Base-by-base conservation (phyloP, 2,329 filamentous ascomycete species). In the Colletotrichum sp. region DNA sequence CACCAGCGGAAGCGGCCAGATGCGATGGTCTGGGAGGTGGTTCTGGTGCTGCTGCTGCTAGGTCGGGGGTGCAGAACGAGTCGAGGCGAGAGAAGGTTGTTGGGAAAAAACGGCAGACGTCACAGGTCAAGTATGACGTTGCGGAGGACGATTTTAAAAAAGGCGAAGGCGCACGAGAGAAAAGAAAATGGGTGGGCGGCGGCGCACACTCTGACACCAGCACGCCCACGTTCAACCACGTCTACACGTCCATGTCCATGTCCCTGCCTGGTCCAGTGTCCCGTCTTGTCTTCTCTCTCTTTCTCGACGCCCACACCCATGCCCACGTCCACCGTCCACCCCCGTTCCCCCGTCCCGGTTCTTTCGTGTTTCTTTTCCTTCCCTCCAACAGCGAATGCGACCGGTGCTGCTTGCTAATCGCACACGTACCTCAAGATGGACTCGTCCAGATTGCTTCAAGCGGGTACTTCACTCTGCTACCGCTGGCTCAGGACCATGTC, bases 121-220 rank as follows among this genome's bases (percentile, higher is more conserved):
- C 86, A 87, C 86, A 87, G 86, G 64, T 71, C 65, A 77, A 77
- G 77, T 78, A 87, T 87, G 86, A 87, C 86, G 86, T 87, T 87
- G 85, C 69, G 78, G 82, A 81, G 80, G 81, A 80, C 82, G 79
- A 82, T 71, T 78, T 70, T 71, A 64, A 72, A 71, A 76, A 73
- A 65, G 57, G 60, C 76, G 77, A 79, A 76, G 76, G 76, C 71
- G 78, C 77, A 77, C 67, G 76, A 79, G 60, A 78, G 79, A 81
- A 80, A 84, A 84, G 82, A 82, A 82, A 83, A 80, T 82, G 66
- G 75, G 59, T 71, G 72, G 59, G 60, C 74, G 60, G 71, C 74
- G 71, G 74, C 74, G 66, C 66, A 75, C 74, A 72, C 73, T 66
- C 67, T 78, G 71, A 75, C 69, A 74, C 78, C 65, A 76, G 49